phyloP scores from a whole-genome alignment of 208 protist species.

The Polymyxa betae region DNA sequence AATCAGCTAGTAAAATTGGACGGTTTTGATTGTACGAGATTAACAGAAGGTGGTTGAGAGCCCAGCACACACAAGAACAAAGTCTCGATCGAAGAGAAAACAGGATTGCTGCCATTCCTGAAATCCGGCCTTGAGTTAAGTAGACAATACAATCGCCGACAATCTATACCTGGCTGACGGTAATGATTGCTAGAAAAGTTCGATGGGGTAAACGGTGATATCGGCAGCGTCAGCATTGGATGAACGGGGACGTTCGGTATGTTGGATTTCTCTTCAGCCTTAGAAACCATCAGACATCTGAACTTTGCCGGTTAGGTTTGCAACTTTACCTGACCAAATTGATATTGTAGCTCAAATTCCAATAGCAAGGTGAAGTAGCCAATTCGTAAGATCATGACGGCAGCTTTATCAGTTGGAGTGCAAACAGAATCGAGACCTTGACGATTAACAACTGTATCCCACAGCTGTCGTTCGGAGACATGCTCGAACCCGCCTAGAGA shows the following conservation, averaged over 20 bases:
- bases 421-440: neutral
- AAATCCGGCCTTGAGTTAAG: neutral
- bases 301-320: neutral
- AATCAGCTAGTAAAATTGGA: neutral
- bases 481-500: constrained; percentile 44
- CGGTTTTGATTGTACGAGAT: constrained; percentile 53
- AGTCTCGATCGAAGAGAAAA: neutral
- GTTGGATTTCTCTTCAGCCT: neutral
- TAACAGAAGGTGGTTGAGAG: constrained; percentile 18
- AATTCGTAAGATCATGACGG: neutral
- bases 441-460: constrained; percentile 24
- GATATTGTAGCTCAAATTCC: constrained; percentile 4
- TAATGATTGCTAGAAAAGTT: constrained; percentile 22
- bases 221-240: neutral
- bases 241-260: neutral
- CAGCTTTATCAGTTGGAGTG: neutral
- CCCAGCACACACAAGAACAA: neutral
- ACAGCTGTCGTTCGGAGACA: constrained; percentile 44
- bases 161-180: neutral
- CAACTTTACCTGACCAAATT: neutral
- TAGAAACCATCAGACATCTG: neutral
- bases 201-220: neutral
- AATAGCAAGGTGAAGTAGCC: constrained; percentile 9
- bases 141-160: neutral
- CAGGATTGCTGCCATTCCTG: constrained; percentile 24